These are phyloP conservation scores for Fusarium gaditjirri DNA, from an alignment of 2,329 filamentous ascomycete genomes.

Conservation along the genomic window DNA sequence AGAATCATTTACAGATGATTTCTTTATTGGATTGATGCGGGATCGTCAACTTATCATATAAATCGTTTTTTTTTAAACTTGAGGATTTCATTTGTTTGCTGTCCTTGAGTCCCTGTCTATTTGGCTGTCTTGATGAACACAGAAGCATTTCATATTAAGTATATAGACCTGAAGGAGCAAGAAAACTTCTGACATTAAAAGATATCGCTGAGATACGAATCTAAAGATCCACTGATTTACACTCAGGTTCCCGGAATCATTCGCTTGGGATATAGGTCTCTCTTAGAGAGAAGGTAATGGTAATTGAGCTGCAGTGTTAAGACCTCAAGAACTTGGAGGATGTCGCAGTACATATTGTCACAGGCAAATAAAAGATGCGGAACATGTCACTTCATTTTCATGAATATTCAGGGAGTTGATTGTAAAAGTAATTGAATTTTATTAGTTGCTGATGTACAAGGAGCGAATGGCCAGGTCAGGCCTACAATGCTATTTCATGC, in stretches of 20 bases:
- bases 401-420: background rate
- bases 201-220: background rate
- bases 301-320: background rate
- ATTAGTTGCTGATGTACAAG: slow-evolving; percentile 35
- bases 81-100: background rate
- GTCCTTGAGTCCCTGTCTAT: background rate
- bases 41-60: background rate
- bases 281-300: background rate
- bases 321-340: background rate
- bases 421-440: slow-evolving; percentile 21
- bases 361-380: background rate
- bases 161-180: background rate
- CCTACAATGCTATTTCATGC: slow-evolving; percentile 8
- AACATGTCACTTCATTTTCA: background rate
- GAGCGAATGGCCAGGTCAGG: slow-evolving; percentile 28
- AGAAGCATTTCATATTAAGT: background rate
- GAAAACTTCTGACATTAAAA: background rate
- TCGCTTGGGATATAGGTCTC: background rate
- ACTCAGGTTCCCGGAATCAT: background rate
- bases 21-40: background rate
- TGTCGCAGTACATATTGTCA: background rate
- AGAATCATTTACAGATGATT: background rate
- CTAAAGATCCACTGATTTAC: background rate
- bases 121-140: background rate
- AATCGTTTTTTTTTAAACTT: background rate